phyloP scores from a whole-genome alignment of 1,284 basidiomycete genomes.

The Cutaneotrichosporon arboriforme region DNA sequence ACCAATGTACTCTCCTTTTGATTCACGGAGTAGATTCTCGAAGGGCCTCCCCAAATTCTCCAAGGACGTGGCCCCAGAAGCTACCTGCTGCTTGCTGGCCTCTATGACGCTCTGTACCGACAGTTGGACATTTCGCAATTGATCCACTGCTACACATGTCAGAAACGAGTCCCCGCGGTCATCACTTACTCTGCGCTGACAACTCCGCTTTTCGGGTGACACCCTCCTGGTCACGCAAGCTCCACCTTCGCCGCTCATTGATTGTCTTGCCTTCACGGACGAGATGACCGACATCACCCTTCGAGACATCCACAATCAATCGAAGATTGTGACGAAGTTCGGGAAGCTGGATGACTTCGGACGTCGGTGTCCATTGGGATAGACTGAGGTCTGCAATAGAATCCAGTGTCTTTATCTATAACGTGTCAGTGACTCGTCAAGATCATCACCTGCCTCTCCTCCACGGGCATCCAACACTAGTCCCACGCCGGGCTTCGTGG shows the following conservation, averaged over 20 bases:
- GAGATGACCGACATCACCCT: conserved; percentile 75
- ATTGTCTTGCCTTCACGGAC: conserved; percentile 82
- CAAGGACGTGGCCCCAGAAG: conserved; percentile 52
- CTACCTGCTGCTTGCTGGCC: conserved; percentile 38
- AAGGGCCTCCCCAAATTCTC: conserved; percentile 68
- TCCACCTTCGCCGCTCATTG: conserved; percentile 68
- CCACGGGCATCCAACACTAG: conserved; percentile 92
- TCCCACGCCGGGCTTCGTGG: conserved; percentile 58
- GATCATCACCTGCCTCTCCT: conserved; percentile 61
- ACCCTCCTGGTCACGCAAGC: conserved; percentile 60
- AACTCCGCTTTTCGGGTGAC: conserved; percentile 62
- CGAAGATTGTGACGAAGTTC: conserved; percentile 93
- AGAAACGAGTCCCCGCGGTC: not conserved
- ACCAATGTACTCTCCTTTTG: conserved; percentile 68
- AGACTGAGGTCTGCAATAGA: conserved; percentile 72
- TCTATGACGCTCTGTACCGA: no score
- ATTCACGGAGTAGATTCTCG: conserved; percentile 64
- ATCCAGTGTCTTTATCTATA: conserved; percentile 70
- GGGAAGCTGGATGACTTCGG: conserved; percentile 77
- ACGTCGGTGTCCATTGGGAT: conserved; percentile 75
- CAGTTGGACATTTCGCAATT: no score
- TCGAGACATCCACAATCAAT: conserved; percentile 74
- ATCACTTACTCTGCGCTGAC: conserved; percentile 38
- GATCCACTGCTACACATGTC: conserved; percentile 33
- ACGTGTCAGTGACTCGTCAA: not conserved